phyloP scores from a whole-genome alignment of 805 yeast species.

The Saturnispora mendoncae region DNA sequence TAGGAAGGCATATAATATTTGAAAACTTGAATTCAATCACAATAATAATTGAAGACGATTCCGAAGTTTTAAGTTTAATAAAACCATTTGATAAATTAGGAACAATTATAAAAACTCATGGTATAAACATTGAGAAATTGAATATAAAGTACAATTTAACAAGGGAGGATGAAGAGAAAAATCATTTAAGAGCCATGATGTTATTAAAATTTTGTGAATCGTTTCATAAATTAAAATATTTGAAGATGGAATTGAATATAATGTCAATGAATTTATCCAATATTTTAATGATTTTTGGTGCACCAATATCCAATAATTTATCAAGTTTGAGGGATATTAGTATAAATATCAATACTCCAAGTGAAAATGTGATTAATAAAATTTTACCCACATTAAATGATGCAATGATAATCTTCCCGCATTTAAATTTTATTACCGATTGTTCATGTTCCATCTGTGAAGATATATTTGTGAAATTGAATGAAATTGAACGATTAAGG shows the following conservation, averaged over 20 bases:
- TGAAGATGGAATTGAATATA: slow-evolving; percentile 22
- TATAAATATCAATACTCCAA: slow-evolving; percentile 23
- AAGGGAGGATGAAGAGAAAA: slow-evolving; percentile 24
- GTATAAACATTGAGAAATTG: slow-evolving; percentile 19
- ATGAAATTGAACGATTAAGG: neutral
- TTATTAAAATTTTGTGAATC: slow-evolving; percentile 24
- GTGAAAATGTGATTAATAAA: slow-evolving; percentile 26
- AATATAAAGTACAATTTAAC: slow-evolving; percentile 21
- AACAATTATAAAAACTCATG: slow-evolving; percentile 20
- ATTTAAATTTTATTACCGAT: slow-evolving; percentile 21
- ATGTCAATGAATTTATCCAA: slow-evolving; percentile 26
- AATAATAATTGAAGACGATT: slow-evolving; percentile 27
- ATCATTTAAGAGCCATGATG: slow-evolving; percentile 27
- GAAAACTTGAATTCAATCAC: slow-evolving; percentile 24
- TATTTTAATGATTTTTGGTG: slow-evolving; percentile 27
- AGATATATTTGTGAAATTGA: slow-evolving; percentile 11
- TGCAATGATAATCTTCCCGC: slow-evolving; percentile 23
- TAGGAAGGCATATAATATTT: slow-evolving; percentile 25
- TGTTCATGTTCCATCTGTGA: slow-evolving; percentile 22
- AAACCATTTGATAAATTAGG: slow-evolving; percentile 24
- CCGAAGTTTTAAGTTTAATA: slow-evolving; percentile 22
- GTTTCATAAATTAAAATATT: slow-evolving; percentile 17
- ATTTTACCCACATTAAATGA: slow-evolving; percentile 25
- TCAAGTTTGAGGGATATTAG: slow-evolving; percentile 20
- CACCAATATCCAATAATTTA: slow-evolving; percentile 24